Conservation (phyloP, 768 basidiomycete species). For the Amanita rimosa region DNA sequence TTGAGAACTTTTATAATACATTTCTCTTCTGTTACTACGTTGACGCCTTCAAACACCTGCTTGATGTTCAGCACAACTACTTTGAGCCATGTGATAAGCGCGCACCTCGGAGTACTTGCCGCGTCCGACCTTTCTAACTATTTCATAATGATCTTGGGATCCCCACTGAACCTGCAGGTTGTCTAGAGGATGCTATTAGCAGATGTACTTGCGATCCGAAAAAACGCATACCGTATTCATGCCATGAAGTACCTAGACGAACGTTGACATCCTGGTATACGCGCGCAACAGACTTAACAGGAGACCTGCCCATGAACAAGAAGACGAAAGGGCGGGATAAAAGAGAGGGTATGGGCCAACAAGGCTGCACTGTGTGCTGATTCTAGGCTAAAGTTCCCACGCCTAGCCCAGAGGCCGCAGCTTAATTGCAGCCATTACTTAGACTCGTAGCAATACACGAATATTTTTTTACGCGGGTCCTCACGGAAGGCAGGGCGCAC, state of each 20-base stretch:
- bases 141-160: constrained; percentile 94
- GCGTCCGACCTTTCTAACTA: constrained; percentile 90
- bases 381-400: constrained; percentile 9
- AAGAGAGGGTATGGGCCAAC: not conserved
- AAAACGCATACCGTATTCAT: constrained; percentile 75
- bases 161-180: constrained; percentile 98
- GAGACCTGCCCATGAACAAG: constrained; percentile 54
- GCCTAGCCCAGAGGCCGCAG: too few relatives aligned
- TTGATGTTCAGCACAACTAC: constrained; percentile 6
- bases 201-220: constrained; percentile 8
- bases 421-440: too few relatives aligned
- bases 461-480: constrained; percentile 21
- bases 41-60: constrained; percentile 89
- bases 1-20: constrained; percentile 99
- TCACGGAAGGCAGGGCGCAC: constrained; percentile 3
- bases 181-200: constrained; percentile 38
- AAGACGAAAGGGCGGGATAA: constrained; percentile 3
- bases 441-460: constrained; percentile 29
- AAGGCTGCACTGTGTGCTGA: not conserved
- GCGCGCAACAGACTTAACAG: constrained; percentile 71
- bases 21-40: constrained; percentile 84
- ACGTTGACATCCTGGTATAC: constrained; percentile 86
- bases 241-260: constrained; percentile 83
- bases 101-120: constrained; percentile 92
- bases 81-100: constrained; percentile 4